Evolutionary conservation across 345 rosid species (phyloP).

Genomic region (Lepidium didymum): DNA sequence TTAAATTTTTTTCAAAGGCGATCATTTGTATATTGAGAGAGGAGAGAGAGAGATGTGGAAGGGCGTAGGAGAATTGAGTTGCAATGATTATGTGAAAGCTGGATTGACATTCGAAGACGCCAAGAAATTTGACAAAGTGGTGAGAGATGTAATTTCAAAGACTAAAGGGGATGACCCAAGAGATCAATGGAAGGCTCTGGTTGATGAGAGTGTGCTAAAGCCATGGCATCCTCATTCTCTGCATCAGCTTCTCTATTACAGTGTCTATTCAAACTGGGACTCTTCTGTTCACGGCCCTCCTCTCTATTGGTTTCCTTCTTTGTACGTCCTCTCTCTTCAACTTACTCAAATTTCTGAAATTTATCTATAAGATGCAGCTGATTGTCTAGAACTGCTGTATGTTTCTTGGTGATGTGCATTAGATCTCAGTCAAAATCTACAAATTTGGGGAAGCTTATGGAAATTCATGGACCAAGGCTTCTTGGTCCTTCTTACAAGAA

Average conservation of each 20-base stretch:
- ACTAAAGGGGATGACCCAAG: constrained; percentile 35
- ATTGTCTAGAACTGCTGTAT: not conserved
- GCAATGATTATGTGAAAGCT: constrained; percentile 43
- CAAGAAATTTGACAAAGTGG: constrained; percentile 24
- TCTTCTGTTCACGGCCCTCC: constrained; percentile 57
- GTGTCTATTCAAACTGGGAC: constrained; percentile 68
- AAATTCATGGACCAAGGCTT: constrained; percentile 53
- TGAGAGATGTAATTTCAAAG: constrained; percentile 26
- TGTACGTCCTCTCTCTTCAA: constrained; percentile 32
- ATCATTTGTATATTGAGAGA: not conserved
- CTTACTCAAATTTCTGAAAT: not conserved
- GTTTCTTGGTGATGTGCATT: not conserved
- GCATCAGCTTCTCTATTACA: constrained; percentile 68
- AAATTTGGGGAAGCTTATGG: constrained; percentile 73
- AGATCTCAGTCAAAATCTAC: constrained; percentile 51
- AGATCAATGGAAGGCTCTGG: constrained; percentile 56
- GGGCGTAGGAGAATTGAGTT: constrained; percentile 38
- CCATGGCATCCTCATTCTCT: constrained; percentile 70
- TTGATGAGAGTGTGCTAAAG: constrained; percentile 39
- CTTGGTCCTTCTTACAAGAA: constrained; percentile 65
- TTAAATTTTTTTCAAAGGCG: not conserved
- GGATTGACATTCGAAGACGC: constrained; percentile 48
- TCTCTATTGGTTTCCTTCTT: constrained; percentile 83
- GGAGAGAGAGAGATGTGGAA: constrained; percentile 22
- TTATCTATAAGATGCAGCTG: not conserved